These are phyloP conservation scores for Claviceps sp. DNA, from an alignment of 2,329 filamentous ascomycete species.

Conservation along the genomic window DNA sequence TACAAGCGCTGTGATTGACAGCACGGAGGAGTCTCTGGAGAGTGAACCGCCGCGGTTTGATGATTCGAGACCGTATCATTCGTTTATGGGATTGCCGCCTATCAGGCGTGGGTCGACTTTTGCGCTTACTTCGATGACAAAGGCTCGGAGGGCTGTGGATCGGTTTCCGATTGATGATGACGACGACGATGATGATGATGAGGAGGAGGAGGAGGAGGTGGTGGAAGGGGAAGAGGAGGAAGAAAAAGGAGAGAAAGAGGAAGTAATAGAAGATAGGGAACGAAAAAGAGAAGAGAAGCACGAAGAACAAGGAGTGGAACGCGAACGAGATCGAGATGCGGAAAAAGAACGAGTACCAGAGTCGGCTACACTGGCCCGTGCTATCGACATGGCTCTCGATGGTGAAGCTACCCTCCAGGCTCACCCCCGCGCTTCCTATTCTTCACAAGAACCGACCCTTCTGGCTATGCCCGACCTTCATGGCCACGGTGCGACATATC, in stretches of 20 bases:
- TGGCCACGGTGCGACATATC: background rate
- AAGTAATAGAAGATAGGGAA: no score
- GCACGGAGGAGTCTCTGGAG: conserved; percentile 1
- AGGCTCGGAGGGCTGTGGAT: conserved; percentile 17
- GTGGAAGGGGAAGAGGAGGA: background rate
- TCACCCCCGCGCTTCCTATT: background rate
- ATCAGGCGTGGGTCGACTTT: conserved; percentile 46
- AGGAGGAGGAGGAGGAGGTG: background rate
- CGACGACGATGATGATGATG: conserved; percentile 8
- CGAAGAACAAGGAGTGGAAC: background rate
- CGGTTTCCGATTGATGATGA: conserved; percentile 21
- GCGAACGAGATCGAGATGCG: background rate
- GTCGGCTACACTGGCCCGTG: background rate
- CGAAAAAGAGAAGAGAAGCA: background rate
- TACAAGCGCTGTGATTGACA: background rate
- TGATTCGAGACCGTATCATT: conserved; percentile 29
- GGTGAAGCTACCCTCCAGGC: background rate
- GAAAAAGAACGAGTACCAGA: background rate
- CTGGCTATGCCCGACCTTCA: background rate
- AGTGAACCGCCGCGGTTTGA: conserved; percentile 13
- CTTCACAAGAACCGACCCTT: background rate
- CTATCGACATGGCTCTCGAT: background rate
- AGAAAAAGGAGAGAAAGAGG: no score
- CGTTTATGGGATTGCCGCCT: conserved; percentile 44
- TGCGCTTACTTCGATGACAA: conserved; percentile 24